Evolutionary conservation across 2,329 filamentous ascomycete species (phyloP), one percentile per base, ranked within the genome.

Genomic region (Pseudopithomyces maydicus): DNA sequence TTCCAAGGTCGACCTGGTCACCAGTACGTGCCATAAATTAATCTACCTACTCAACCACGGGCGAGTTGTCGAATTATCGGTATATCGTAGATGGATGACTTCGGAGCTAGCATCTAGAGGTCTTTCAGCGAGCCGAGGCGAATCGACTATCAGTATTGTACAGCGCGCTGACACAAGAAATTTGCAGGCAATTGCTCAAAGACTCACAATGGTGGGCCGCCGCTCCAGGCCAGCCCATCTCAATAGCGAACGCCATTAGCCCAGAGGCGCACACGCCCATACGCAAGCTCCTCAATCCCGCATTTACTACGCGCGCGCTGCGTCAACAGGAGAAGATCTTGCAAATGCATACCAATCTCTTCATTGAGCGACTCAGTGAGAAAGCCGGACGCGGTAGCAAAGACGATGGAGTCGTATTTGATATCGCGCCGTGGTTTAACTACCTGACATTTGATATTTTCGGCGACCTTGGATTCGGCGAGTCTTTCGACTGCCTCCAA

Each of bases 381-480:
- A 15, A 12, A n/a, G 45, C 38, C 1, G 6, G 11, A 2, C n/a
- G 14, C 3, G 33, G 22, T 3, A 20, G 36, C n/a, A 14, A 3
- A 10, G 23, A 38, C 15, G 51, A 44, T 11, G 23, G 19, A 2
- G 36, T 32, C 11, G 29, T 19, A 0, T 2, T 57, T 3, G 38
- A 57, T n/a, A 42, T 60, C 12, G 43, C 32, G 10, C 42, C 35
- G 4, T 54, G 54, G 52, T 52, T 36, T 17, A 46, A 53, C 20
- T 52, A 44, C 29, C 29, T 32, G 3, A 52, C 49, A 6, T 59
- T 61, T 22, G 59, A 61, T 29, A 48, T 61, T 8, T 52, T 63
- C 57, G 78, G 77, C n/a, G 78, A 80, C 62, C 73, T 84, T 29
- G 79, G 81, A 0, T 84, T 84, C 60, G 82, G 82, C 0, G 76